Percentiles rank a stretch among this genome's conserved stretches.
These are phyloP conservation scores for Fusarium solani-melongenae DNA, from an alignment of 2,329 filamentous ascomycete species.

Conservation along the genomic window DNA sequence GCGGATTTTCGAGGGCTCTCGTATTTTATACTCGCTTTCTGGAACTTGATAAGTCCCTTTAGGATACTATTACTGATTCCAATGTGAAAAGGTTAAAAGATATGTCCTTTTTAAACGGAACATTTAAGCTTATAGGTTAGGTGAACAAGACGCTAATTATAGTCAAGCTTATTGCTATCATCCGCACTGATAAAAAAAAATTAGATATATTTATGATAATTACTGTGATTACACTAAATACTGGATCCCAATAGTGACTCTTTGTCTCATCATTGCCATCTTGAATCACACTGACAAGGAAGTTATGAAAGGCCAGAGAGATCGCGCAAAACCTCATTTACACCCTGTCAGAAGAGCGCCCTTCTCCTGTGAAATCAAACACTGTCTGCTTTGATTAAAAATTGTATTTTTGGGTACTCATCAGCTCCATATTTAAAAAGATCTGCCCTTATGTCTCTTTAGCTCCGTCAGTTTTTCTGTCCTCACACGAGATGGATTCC, in stretches of 20 bases:
- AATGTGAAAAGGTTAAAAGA: too few species aligned
- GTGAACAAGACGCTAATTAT: background rate
- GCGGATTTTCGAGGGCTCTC: background rate
- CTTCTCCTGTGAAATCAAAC: background rate
- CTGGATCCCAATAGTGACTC: background rate
- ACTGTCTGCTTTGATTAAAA: background rate
- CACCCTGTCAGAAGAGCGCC: background rate
- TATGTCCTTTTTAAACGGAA: too few species aligned
- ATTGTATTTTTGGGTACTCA: background rate
- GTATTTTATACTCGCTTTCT: background rate
- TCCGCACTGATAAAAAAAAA: background rate
- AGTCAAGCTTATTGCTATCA: background rate
- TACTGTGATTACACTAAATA: background rate
- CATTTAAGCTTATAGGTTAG: background rate
- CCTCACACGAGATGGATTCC: background rate
- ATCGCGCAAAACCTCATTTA: too few species aligned
- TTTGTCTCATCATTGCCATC: background rate
- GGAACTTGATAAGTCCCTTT: background rate
- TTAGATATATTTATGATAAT: too few species aligned
- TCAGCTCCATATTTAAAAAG: background rate
- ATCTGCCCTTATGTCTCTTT: too few species aligned
- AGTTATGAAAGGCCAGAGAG: too few species aligned
- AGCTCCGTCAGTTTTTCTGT: background rate
- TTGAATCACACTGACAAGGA: too few species aligned
- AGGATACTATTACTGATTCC: too few species aligned